Evolutionary conservation across 495 filamentous ascomycete species (phyloP), one percentile per base, ranked within the genome.

Genomic region (Neurospora sp.): DNA sequence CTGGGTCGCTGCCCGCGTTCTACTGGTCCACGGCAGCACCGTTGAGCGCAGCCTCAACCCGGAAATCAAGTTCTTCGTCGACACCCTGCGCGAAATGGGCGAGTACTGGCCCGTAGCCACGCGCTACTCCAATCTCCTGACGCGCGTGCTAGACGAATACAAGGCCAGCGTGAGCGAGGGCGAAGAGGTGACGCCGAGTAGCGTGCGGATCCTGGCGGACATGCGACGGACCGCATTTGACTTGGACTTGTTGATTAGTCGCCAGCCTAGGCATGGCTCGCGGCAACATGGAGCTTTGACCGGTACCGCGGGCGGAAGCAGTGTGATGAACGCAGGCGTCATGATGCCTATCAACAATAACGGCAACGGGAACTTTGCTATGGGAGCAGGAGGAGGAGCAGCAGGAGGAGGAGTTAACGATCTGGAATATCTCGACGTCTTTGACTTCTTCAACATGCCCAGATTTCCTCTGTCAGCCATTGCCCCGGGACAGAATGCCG

Each of bases 381-480:
- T 27, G 48, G 48, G 48, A 59, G 11, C 42, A 42, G 54, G 4
- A 23, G 8, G 16, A 41, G 27, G 8, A 44, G 40, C 27, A 66
- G 8, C 23, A 41, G 27, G 4, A 44, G 40, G 54, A 66, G 31
- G 23, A 35, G 54, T 91, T 10, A 92, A 94, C 78, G 92, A 97
- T 72, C 84, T 96, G 12, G 94, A 96, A 76, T 96, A 94, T 77
- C 83, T 96, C n/a, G 93, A 97, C 78, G 92, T 96, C 3, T 97
- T 97, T 79, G 92, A 94, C 74, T 96, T 94, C 82, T 97, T 96
- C 85, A 96, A 96, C 81, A 88, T 96, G 62, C 94, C 94, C 5
- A 85, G 93, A 20, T 83, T 96, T 9, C 90, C 92, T 5, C 54
- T 66, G 12, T 66, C 54, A 16, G 54, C 54, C 7, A 79, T 85